Conservation (phyloP, 2,329 filamentous ascomycete species). For the Fusarium armeniacum region DNA sequence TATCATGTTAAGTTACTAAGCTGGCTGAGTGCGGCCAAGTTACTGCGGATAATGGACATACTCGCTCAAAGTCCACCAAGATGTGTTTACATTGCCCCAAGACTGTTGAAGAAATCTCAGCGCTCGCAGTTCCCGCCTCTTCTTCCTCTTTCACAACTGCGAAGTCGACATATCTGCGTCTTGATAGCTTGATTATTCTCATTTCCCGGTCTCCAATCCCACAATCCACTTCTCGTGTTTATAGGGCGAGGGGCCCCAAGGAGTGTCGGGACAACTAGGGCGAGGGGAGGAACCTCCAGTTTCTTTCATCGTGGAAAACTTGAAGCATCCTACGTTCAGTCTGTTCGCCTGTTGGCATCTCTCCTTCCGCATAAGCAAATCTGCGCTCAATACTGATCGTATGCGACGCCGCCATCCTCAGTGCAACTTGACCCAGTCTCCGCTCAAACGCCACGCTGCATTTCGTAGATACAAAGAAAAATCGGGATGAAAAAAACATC, state of each 20-base stretch:
- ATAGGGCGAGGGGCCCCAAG: constrained; percentile 8
- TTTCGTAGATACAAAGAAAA: constrained; percentile 49
- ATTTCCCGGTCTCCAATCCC: constrained; percentile 9
- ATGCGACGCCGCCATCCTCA: constrained; percentile 33
- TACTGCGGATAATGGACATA: background rate
- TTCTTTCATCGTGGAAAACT: constrained; percentile 27
- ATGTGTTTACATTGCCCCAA: constrained; percentile 10
- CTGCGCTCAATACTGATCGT: constrained; percentile 18
- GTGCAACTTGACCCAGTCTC: constrained; percentile 43
- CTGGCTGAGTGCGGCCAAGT: background rate
- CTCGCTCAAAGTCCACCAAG: constrained; percentile 3
- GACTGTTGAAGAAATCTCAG: background rate
- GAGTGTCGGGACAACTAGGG: constrained; percentile 28
- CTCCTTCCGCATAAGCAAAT: constrained; percentile 1
- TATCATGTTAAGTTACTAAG: constrained; percentile 1
- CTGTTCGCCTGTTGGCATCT: constrained; percentile 36
- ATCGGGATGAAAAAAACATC: constrained; percentile 23
- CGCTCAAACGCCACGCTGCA: constrained; percentile 51
- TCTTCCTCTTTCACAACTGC: constrained; percentile 3
- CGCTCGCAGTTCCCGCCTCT: background rate
- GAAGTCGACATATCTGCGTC: constrained; percentile 2
- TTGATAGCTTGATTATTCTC: constrained; percentile 11
- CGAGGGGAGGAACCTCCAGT: constrained; percentile 37
- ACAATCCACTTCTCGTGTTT: constrained; percentile 23
- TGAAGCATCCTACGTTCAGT: constrained; percentile 40